A percentile compares a stretch with the other conserved stretches of the same genome.
Conservation (phyloP, 2,329 filamentous ascomycete genomes). For the Fonsecaea multimorphosa region DNA sequence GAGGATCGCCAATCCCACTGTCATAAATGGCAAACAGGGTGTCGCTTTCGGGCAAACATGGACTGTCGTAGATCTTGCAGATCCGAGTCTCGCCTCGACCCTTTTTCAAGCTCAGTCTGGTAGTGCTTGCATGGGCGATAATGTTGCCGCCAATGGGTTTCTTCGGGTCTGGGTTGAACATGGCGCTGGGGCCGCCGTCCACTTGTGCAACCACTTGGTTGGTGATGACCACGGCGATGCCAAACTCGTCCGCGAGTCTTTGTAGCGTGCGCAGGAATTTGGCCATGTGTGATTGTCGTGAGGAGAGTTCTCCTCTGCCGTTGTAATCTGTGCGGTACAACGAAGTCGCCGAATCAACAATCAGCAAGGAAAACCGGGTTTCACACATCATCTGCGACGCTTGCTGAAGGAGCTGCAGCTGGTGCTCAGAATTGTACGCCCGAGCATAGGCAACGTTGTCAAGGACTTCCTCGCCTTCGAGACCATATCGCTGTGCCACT, state of each 20-base stretch:
- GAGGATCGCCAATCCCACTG: conserved; percentile 94
- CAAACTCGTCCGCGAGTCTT: conserved; percentile 73
- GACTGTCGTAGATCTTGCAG: conserved; percentile 99
- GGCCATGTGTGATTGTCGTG: conserved; percentile 69
- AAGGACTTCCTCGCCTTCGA: conserved; percentile 94
- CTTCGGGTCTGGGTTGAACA: conserved; percentile 99
- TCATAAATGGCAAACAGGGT: conserved; percentile 97
- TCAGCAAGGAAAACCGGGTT: conserved; percentile 91
- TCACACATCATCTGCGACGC: conserved; percentile 99
- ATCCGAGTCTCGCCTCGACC: conserved; percentile 93
- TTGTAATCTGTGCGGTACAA: conserved; percentile 96
- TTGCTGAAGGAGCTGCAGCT: conserved; percentile 91
- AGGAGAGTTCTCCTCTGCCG: conserved; percentile 95
- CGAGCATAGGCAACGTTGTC: conserved; percentile 98
- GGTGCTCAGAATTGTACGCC: conserved; percentile 98
- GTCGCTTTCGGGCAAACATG: conserved; percentile 94
- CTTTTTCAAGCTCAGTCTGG: conserved; percentile 92
- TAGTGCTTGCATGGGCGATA: conserved; percentile 96
- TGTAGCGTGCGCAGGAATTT: conserved; percentile 58
- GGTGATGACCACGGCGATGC: conserved; percentile 97
- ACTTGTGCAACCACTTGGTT: conserved; percentile 99
- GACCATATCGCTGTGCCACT: conserved; percentile 90
- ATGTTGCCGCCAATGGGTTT: conserved; percentile 99
- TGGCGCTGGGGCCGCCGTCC: conserved; percentile 90
- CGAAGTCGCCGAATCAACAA: conserved; percentile 94